These are phyloP conservation scores for Pseudogymnoascus sp. DNA, from an alignment of 2,329 filamentous ascomycete species.

Conservation along the genomic window DNA sequence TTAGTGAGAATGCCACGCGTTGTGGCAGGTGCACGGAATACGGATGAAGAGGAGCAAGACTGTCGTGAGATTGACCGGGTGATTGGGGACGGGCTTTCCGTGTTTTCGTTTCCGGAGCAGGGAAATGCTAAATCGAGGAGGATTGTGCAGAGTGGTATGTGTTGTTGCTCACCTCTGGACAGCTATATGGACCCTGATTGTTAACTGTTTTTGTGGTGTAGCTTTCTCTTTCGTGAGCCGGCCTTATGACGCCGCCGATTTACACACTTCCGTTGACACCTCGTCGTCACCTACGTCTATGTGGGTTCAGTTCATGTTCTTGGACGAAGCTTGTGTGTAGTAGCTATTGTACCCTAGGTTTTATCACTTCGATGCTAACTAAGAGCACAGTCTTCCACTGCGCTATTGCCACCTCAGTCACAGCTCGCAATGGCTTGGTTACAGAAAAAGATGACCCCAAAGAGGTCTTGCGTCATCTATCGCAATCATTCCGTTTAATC, in stretches of 20 bases:
- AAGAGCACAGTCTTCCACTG: constrained; percentile 25
- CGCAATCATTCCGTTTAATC: constrained; percentile 23
- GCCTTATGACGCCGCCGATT: constrained; percentile 9
- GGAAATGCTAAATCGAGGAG: constrained; percentile 5
- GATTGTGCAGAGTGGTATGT: constrained; percentile 13
- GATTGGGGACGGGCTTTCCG: constrained; percentile 15
- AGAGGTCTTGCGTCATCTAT: constrained; percentile 23
- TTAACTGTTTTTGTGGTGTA: not conserved
- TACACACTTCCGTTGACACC: constrained; percentile 10
- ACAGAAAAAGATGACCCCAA: constrained; percentile 10
- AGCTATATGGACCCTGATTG: not conserved
- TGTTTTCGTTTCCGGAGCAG: constrained; percentile 13
- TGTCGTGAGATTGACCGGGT: constrained; percentile 11
- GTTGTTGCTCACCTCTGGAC: not conserved
- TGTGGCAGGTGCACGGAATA: not conserved
- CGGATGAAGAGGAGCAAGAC: not conserved
- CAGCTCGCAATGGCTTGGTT: constrained; percentile 14
- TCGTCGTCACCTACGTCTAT: constrained; percentile 10
- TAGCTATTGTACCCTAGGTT: not conserved
- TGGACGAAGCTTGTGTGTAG: constrained; percentile 28
- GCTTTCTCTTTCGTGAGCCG: constrained; percentile 14
- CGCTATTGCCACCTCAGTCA: constrained; percentile 21
- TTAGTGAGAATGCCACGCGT: not conserved
- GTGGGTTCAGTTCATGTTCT: constrained; percentile 24
- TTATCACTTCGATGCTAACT: not conserved